Evolutionary conservation across 768 basidiomycete genomes (phyloP).

Genomic region (Lactifluus volemus): DNA sequence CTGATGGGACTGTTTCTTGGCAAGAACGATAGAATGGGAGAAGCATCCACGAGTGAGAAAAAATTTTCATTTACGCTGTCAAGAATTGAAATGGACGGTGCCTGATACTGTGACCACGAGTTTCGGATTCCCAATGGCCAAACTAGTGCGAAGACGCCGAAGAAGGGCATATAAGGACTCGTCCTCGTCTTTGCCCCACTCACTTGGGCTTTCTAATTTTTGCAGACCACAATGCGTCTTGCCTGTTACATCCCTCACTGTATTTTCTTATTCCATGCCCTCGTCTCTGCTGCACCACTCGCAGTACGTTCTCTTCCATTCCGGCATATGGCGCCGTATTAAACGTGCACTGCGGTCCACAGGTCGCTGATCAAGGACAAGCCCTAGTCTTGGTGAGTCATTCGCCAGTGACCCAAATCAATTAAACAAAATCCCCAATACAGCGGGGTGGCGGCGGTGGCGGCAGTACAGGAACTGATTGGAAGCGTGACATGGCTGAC

Average conservation of each 20-base stretch:
- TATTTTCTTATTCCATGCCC: not conserved
- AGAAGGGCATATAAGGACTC: too few species aligned
- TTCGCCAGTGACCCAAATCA: not conserved
- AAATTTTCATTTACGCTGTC: too few species aligned
- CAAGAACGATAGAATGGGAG: too few species aligned
- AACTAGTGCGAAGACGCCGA: too few species aligned
- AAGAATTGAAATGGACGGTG: too few species aligned
- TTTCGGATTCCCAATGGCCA: too few species aligned
- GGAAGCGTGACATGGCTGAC: not conserved
- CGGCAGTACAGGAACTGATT: not conserved
- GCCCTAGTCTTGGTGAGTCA: not conserved
- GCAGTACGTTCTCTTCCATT: not conserved
- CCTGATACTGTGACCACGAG: too few species aligned
- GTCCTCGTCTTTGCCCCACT: too few species aligned
- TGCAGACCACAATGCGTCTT: not conserved
- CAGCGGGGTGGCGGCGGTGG: not conserved
- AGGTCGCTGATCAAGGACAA: not conserved
- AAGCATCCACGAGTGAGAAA: too few species aligned
- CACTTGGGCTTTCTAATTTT: not conserved
- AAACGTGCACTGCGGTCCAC: not conserved
- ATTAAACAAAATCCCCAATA: not conserved
- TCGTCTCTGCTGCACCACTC: not conserved
- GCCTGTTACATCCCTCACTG: not conserved
- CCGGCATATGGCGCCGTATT: not conserved
- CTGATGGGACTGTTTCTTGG: too few species aligned